Percentiles rank a stretch among this genome's conserved stretches.
These are phyloP conservation scores for Haplosporangium gracile DNA, from an alignment of 192 early-diverging fungal genomes.

Conservation along the genomic window DNA sequence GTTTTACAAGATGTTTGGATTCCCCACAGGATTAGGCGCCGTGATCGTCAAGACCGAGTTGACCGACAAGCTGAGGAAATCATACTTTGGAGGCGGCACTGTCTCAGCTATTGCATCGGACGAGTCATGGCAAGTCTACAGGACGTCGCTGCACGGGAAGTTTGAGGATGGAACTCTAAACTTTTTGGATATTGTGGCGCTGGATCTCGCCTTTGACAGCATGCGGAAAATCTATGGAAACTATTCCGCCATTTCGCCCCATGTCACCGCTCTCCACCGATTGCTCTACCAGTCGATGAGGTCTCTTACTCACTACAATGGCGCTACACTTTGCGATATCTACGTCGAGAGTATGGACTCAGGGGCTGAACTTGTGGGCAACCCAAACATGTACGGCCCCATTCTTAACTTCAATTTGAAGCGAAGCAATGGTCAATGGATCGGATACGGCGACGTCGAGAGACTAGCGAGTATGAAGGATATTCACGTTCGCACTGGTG, in stretches of 20 bases:
- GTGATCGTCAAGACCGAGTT: slow-evolving; percentile 74
- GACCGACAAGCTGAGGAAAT: slow-evolving; percentile 60
- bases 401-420: slow-evolving; percentile 80
- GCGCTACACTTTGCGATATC: slow-evolving; percentile 59
- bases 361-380: slow-evolving; percentile 9
- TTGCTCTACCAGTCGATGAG: slow-evolving; percentile 60
- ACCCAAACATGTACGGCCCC: slow-evolving; percentile 64
- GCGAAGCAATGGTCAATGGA: slow-evolving; percentile 63
- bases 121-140: slow-evolving; percentile 69
- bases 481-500: slow-evolving; percentile 79
- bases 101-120: slow-evolving; percentile 70
- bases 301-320: slow-evolving; percentile 67
- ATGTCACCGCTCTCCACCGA: slow-evolving; percentile 63
- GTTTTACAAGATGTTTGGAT: slow-evolving; percentile 93
- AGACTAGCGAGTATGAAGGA: slow-evolving; percentile 72
- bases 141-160: slow-evolving; percentile 58
- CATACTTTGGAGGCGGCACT: slow-evolving; percentile 88
- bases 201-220: slow-evolving; percentile 77
- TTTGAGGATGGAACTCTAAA: slow-evolving; percentile 87
- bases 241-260: slow-evolving; percentile 57
- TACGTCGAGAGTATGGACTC: slow-evolving; percentile 39
- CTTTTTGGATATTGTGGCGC: slow-evolving; percentile 78
- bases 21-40: slow-evolving; percentile 86
- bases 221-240: slow-evolving; percentile 58
- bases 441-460: slow-evolving; percentile 78